Base-by-base conservation (phyloP, 768 basidiomycete species). In the Boletus reticuloceps region DNA sequence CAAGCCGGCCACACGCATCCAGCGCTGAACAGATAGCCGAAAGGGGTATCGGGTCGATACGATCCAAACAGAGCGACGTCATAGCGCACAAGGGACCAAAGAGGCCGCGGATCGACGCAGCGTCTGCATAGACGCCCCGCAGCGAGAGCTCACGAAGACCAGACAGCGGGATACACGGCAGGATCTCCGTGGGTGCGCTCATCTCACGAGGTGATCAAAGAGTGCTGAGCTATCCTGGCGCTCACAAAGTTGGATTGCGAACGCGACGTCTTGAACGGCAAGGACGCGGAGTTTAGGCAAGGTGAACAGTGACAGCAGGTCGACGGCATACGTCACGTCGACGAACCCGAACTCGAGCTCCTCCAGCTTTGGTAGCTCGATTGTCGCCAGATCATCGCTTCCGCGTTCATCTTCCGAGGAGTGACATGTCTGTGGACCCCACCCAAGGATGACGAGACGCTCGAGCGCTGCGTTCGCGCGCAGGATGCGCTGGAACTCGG, bases 381-480 rank as follows among this genome's bases (percentile, higher is more conserved):
- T 67, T 47, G 37, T 54, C 32, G 55, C 53, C 27, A 48, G 54
- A 19, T 44, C 40, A 12, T 56, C 47, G 38, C 39, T 19, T 20
- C 1, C 49, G 6, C 14, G 27, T 40, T 32, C 38, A 14, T 39
- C 32, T 22, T 47, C 38, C 32, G 7, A 16, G 10, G 20, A 27
- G 32, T 16, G 19, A 31, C 65, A 56, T 34, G 77, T 63, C 46
- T 63, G 70, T 2, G 82, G 80, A 16, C 82, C 83, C 73, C 82
- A 80, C 4, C 83, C 84, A 12, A 81, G 66, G 42, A 86, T 74
- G 36, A 75, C 67, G 5, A 86, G 74, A 10, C 67, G 66, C 50
- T 68, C 59, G 25, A 86, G 74, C 19, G 48, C 39, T 12, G 67
- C 58, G 55, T 76, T 84, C 2, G 68, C 69, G 8, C 64, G 32